Conservation (phyloP, 768 basidiomycete species). For the Agrocybe praecox region DNA sequence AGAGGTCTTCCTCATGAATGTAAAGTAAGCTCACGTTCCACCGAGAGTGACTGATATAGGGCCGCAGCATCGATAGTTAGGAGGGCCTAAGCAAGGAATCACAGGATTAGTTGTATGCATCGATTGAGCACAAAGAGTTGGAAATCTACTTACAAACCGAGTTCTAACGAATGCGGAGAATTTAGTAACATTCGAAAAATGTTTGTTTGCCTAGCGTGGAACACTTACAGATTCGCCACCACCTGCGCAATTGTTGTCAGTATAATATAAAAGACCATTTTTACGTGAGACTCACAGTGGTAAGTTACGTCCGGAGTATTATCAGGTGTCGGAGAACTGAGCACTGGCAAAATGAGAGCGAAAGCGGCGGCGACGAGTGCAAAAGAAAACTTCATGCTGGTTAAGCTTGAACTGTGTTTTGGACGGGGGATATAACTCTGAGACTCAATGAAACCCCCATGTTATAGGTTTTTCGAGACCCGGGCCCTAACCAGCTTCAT, state of each 20-base stretch:
- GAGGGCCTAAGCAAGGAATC: slow-evolving; percentile 7
- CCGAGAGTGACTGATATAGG: slow-evolving; percentile 12
- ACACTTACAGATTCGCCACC: slow-evolving; percentile 8
- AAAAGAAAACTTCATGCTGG: slow-evolving; percentile 12
- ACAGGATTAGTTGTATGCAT: neutral
- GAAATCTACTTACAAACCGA: neutral
- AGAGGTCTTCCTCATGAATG: neutral
- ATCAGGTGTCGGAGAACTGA: slow-evolving; percentile 13
- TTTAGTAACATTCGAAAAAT: neutral
- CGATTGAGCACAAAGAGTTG: too few relatives aligned
- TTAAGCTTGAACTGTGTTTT: neutral
- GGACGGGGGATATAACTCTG: neutral
- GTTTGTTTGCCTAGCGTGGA: too few relatives aligned
- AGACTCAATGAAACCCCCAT: neutral
- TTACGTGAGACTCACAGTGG: slow-evolving; percentile 3
- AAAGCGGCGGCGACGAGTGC: slow-evolving; percentile 1
- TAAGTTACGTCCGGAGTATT: neutral
- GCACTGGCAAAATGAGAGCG: slow-evolving; percentile 3
- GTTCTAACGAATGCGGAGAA: neutral
- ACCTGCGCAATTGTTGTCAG: neutral
- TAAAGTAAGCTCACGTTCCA: slow-evolving; percentile 12
- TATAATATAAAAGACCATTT: neutral
- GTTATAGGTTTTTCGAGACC: neutral
- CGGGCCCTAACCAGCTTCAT: too few relatives aligned
- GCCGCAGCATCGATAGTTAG: slow-evolving; percentile 17